A percentile compares a stretch with the other conserved stretches of the same genome.
These are phyloP conservation scores for Geosmithia flava DNA, from an alignment of 2,329 filamentous ascomycete species.

Conservation along the genomic window DNA sequence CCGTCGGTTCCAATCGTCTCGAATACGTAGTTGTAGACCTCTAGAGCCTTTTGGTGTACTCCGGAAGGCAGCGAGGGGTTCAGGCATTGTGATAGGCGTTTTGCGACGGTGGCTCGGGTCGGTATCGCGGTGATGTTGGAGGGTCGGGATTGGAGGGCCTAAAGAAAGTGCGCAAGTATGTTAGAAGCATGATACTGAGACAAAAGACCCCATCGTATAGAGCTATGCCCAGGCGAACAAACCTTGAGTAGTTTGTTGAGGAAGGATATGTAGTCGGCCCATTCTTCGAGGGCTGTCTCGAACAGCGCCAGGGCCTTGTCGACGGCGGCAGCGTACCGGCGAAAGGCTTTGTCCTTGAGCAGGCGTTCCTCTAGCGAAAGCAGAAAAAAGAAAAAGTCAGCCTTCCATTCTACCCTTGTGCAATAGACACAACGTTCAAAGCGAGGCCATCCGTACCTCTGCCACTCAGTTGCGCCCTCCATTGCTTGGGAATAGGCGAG, in stretches of 20 bases:
- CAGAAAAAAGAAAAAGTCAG: neutral
- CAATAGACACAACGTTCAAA: neutral
- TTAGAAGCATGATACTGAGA: neutral
- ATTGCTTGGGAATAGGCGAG: slow-evolving; percentile 62
- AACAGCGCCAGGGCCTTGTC: slow-evolving; percentile 82
- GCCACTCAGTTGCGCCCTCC: slow-evolving; percentile 58
- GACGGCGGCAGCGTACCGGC: slow-evolving; percentile 79
- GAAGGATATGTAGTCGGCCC: slow-evolving; percentile 99
- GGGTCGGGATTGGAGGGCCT: slow-evolving; percentile 84
- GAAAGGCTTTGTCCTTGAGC: slow-evolving; percentile 56
- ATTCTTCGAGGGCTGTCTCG: slow-evolving; percentile 90
- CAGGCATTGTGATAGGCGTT: slow-evolving; percentile 87
- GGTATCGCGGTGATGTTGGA: slow-evolving; percentile 61
- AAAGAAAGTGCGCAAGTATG: neutral
- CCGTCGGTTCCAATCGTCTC: slow-evolving; percentile 70
- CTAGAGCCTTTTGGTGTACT: slow-evolving; percentile 92
- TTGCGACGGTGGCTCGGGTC: slow-evolving; percentile 71
- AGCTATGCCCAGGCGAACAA: slow-evolving; percentile 6
- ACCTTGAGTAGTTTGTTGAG: slow-evolving; percentile 84
- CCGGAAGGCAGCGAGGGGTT: slow-evolving; percentile 89
- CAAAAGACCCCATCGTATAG: neutral
- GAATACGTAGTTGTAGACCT: slow-evolving; percentile 88
- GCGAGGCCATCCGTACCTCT: slow-evolving; percentile 45
- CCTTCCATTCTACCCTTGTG: neutral
- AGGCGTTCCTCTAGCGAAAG: slow-evolving; percentile 36